Evolutionary conservation across 2,329 filamentous ascomycete genomes (phyloP).

Genomic region (Thermothelomyces thermophilus): DNA sequence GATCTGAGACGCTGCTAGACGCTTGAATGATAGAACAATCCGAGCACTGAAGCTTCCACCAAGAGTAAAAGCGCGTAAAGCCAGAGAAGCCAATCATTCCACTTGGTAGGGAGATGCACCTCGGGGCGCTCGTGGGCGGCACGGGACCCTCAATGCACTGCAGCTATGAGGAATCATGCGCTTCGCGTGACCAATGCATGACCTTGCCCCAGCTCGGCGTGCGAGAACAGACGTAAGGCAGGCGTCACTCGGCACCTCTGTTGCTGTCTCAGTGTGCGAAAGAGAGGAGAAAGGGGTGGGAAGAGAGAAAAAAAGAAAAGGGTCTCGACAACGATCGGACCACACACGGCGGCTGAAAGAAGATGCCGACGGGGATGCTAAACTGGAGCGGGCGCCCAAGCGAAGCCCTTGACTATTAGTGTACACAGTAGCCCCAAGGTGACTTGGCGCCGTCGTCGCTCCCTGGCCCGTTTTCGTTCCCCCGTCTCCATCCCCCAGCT

Average conservation of each 20-base stretch:
- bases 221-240: background rate
- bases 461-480: no score
- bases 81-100: slow-evolving; percentile 11
- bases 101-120: background rate
- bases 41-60: no score
- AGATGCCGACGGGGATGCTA: background rate
- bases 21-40: no score
- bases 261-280: background rate
- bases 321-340: no score
- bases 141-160: slow-evolving; percentile 14
- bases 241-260: background rate
- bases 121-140: slow-evolving; percentile 6
- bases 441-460: no score
- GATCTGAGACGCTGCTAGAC: no score
- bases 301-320: no score
- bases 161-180: slow-evolving; percentile 23
- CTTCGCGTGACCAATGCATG: slow-evolving; percentile 1
- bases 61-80: no score
- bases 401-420: no score
- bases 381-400: no score
- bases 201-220: background rate
- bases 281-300: background rate
- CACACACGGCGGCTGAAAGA: background rate
- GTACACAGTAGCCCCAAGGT: no score
- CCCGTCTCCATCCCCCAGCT: no score